These are phyloP conservation scores for Xylaria nigripes DNA, from an alignment of 495 filamentous ascomycete species.

Conservation along the genomic window DNA sequence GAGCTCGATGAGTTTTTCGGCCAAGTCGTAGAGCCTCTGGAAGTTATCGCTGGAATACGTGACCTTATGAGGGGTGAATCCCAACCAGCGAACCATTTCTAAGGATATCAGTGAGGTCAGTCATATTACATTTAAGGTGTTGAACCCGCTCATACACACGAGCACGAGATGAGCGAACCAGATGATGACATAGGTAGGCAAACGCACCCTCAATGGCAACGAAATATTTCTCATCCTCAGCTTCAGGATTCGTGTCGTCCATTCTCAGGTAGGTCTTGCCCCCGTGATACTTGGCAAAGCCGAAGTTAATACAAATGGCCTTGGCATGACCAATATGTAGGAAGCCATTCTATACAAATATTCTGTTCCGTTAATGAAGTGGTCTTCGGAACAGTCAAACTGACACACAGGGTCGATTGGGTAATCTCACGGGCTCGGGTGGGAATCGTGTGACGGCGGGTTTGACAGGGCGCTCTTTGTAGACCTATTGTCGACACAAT, in stretches of 20 bases:
- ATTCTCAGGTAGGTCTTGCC: conserved; percentile 55
- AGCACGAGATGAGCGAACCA: not conserved
- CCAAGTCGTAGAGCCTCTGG: conserved; percentile 74
- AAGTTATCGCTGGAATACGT: conserved; percentile 82
- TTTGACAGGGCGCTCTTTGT: conserved; percentile 62
- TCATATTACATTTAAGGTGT: not conserved
- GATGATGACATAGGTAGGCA: not conserved
- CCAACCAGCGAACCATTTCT: conserved; percentile 74
- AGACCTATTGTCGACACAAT: conserved; percentile 39
- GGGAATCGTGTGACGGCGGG: conserved; percentile 76
- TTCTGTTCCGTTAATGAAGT: not conserved
- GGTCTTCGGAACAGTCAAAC: not conserved
- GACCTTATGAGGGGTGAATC: conserved; percentile 67
- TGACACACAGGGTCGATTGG: conserved; percentile 48
- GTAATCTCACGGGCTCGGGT: conserved; percentile 56
- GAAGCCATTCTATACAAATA: conserved; percentile 41
- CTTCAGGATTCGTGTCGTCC: conserved; percentile 81
- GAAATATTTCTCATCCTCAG: conserved; percentile 73
- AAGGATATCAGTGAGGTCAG: not conserved
- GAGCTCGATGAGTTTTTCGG: conserved; percentile 69
- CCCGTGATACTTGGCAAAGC: conserved; percentile 78
- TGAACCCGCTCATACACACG: not conserved
- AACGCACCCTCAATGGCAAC: conserved; percentile 49
- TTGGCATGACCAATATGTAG: conserved; percentile 89
- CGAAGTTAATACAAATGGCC: conserved; percentile 96